Evolutionary conservation across 306 rosid species (phyloP).

Genomic region (Geum urbanum): DNA sequence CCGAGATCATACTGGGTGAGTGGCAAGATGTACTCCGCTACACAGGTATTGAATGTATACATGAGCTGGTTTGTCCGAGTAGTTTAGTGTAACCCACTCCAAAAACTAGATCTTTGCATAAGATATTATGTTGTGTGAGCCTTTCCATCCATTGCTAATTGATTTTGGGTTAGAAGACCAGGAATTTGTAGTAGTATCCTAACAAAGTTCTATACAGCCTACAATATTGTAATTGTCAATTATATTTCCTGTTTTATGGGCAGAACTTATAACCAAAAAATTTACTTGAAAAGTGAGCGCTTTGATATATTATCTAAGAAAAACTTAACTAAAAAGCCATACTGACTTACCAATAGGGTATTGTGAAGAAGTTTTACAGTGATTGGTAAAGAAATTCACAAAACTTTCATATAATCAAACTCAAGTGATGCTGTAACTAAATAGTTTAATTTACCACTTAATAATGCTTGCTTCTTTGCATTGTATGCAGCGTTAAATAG

Average conservation of each 20-base stretch:
- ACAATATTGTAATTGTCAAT: not conserved
- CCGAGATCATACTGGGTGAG: not conserved
- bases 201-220: too few species aligned
- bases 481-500: conserved; percentile 89
- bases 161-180: not conserved
- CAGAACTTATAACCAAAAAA: not conserved
- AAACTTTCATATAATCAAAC: not conserved
- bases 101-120: not conserved
- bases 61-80: not conserved
- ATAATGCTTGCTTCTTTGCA: conserved; percentile 83
- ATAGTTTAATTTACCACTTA: conserved; percentile 51
- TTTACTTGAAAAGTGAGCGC: not conserved
- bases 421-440: not conserved
- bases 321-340: not conserved
- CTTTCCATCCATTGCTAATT: not conserved
- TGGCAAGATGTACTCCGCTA: not conserved
- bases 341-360: not conserved
- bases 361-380: not conserved
- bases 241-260: not conserved
- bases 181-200: not conserved
- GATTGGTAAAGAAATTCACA: not conserved
- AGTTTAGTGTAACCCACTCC: not conserved
- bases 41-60: not conserved
- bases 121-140: not conserved
- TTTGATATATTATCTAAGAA: not conserved